Conservation (phyloP, 495 filamentous ascomycete genomes). For the Physcia stellaris region DNA sequence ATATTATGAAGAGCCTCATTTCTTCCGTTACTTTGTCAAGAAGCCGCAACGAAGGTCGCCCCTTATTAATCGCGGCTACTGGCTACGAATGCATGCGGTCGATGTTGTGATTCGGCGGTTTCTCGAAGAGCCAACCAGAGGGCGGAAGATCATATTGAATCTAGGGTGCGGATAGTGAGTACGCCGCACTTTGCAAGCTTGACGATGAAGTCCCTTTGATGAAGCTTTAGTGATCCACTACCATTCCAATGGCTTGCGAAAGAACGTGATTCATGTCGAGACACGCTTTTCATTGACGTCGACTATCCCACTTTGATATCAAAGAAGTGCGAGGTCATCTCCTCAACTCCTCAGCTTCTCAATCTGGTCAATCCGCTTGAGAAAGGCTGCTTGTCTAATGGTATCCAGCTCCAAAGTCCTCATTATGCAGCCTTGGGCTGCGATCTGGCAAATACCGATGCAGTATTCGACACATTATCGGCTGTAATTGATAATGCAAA, state of each 20-base stretch:
- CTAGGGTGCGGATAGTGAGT: constrained; percentile 85
- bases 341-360: constrained; percentile 42
- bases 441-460: constrained; percentile 54
- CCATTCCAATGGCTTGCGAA: constrained; percentile 68
- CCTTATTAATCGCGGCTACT: constrained; percentile 78
- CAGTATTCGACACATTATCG: constrained; percentile 42
- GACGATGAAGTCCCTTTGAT: too few species aligned
- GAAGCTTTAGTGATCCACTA: constrained; percentile 60
- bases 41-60: constrained; percentile 70
- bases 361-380: constrained; percentile 35
- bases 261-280: constrained; percentile 38
- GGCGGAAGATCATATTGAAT: constrained; percentile 66
- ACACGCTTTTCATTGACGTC: constrained; percentile 66
- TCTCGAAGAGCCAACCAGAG: constrained; percentile 41
- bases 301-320: constrained; percentile 73
- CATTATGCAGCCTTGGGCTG: constrained; percentile 71
- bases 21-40: constrained; percentile 75
- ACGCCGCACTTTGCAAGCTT: constrained; percentile 6
- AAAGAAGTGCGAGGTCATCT: constrained; percentile 56
- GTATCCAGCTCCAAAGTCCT: constrained; percentile 45
- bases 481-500: constrained; percentile 37
- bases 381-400: constrained; percentile 25
- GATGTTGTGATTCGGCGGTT: constrained; percentile 60
- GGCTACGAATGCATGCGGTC: constrained; percentile 71
- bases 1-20: constrained; percentile 65